Evolutionary conservation across 2,329 filamentous ascomycete genomes (phyloP).

Genomic region (Aschersonia sp.): DNA sequence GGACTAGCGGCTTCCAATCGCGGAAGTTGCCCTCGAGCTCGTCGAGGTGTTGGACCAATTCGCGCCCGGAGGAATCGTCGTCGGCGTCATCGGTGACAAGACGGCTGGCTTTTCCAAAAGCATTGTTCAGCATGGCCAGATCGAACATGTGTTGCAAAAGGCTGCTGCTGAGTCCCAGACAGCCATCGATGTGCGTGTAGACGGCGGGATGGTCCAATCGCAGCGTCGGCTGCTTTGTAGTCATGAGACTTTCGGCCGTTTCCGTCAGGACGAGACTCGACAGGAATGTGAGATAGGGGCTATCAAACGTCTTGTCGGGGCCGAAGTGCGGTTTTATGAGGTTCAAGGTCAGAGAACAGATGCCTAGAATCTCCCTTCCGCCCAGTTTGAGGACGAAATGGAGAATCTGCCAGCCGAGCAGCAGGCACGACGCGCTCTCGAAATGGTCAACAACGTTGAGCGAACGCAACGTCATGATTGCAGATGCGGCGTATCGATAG

Average conservation of each 20-base stretch:
- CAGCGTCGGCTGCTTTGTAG: slow-evolving; percentile 8
- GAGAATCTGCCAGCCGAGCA: slow-evolving; percentile 8
- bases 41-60: slow-evolving; percentile 1
- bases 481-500: slow-evolving; percentile 8
- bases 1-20: slow-evolving; percentile 10
- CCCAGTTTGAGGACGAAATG: slow-evolving; percentile 8
- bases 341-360: slow-evolving; percentile 9
- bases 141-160: slow-evolving; percentile 13
- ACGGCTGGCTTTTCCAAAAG: slow-evolving; percentile 2
- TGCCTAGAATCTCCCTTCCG: slow-evolving; percentile 4
- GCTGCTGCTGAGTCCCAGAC: slow-evolving; percentile 10
- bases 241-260: slow-evolving; percentile 11
- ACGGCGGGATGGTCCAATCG: slow-evolving; percentile 6
- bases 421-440: slow-evolving; percentile 7
- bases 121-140: slow-evolving; percentile 10
- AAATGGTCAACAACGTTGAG: slow-evolving; percentile 4
- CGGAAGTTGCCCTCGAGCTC: slow-evolving; percentile 6
- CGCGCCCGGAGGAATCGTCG: neutral
- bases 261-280: slow-evolving; percentile 9
- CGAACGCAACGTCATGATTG: slow-evolving; percentile 6
- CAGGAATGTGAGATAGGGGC: slow-evolving; percentile 7
- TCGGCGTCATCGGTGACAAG: neutral
- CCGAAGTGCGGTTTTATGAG: slow-evolving; percentile 6
- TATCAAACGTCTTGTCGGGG: slow-evolving; percentile 3
- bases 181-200: slow-evolving; percentile 10